These are phyloP conservation scores for Ogataea trehalophila DNA, from an alignment of 805 yeast genomes.

Conservation along the genomic window DNA sequence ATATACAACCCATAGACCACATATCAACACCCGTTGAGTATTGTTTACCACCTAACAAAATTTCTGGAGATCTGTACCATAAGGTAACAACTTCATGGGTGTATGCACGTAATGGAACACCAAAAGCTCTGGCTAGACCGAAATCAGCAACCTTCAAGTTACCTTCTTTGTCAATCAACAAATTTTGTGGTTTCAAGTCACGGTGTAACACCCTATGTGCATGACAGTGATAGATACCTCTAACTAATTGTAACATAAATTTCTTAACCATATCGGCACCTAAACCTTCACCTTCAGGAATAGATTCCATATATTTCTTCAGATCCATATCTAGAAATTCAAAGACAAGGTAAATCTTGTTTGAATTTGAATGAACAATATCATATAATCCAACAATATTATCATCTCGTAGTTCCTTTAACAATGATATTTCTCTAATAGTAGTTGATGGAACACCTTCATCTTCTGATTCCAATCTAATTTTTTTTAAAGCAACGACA, in stretches of 20 bases:
- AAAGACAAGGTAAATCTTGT: constrained; percentile 87
- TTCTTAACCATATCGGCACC: constrained; percentile 88
- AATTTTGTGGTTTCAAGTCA: constrained; percentile 94
- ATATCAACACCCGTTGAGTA: constrained; percentile 97
- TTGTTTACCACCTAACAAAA: constrained; percentile 91
- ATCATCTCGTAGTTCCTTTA: constrained; percentile 91
- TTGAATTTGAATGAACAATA: constrained; percentile 91
- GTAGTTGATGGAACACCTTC: constrained; percentile 99
- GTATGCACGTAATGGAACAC: constrained; percentile 93
- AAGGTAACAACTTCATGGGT: constrained; percentile 97
- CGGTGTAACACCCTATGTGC: constrained; percentile 92
- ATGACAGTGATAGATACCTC: constrained; percentile 91
- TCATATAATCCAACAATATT: constrained; percentile 89
- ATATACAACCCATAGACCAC: constrained; percentile 98
- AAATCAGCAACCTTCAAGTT: constrained; percentile 88
- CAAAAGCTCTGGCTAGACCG: constrained; percentile 95
- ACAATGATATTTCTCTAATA: constrained; percentile 88
- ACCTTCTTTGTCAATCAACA: constrained; percentile 92
- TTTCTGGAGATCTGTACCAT: constrained; percentile 98
- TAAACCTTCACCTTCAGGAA: constrained; percentile 84
- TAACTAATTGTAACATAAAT: constrained; percentile 86
- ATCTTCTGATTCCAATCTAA: constrained; percentile 91
- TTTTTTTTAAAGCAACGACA: constrained; percentile 93
- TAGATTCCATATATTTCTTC: constrained; percentile 94
- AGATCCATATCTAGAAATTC: constrained; percentile 92